Evolutionary conservation across 257 asterid species (phyloP), one percentile per base, ranked within the genome.

Genomic region (Plantago major): DNA sequence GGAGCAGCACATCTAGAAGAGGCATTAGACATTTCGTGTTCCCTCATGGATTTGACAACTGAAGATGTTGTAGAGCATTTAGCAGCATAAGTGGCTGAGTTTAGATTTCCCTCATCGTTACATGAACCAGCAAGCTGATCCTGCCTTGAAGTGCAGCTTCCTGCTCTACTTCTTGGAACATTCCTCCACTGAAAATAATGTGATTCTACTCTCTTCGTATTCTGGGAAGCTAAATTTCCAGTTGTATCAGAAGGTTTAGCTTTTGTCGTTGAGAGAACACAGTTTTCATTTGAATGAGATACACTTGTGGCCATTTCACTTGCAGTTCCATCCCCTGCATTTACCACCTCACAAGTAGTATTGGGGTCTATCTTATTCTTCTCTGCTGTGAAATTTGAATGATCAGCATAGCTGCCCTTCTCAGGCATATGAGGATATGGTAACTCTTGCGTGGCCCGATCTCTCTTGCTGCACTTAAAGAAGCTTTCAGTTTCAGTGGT

Each of bases 1-100:
- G 81, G 84, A 64, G 82, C 77, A 73, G 84, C 74, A 74, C 78
- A 75, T 67, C 79, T 75, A 53, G 84, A 81, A 70, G 84, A 79
- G 75, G 68, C 58, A 63, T 68, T 68, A 62, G 79, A 76, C n/a
- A 68, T 49, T 69, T 76, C 85, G 8, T 52, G 81, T 72, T 76
- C 84, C 76, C 68, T 73, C 63, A 58, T 45, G 73, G 74, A 67
- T 53, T 18, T 65, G 18, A 46, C 70, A 68, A 68, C 63, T 55
- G 69, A 71, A 66, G 71, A 61, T 67, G 67, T 73, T 60, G 66
- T 42, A 67, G 64, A 69, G 49, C 74, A 46, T 46, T 70, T 75
- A 51, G 65, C 63, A 26, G 57, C 75, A 72, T 66, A 76, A 42
- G 67, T 68, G 68, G 43, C 64, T 57, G 55, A 65, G 72, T 40